phyloP scores from a whole-genome alignment of 371 early-diverging fungal species.

The Sporodiniella umbellata region DNA sequence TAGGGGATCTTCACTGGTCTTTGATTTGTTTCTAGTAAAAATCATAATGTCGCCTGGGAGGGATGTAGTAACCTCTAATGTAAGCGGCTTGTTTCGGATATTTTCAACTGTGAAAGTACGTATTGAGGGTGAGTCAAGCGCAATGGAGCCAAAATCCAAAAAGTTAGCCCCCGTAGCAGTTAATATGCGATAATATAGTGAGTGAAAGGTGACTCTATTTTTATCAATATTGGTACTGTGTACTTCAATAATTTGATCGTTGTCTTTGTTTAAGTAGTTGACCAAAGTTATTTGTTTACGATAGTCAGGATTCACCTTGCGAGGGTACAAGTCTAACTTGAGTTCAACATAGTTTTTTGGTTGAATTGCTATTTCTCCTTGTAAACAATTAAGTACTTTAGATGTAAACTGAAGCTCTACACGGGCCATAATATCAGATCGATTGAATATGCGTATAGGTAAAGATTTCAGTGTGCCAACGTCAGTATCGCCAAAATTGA shows the following conservation, averaged over 20 bases:
- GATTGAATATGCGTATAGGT: conserved; percentile 80
- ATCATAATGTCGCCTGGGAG: conserved; percentile 67
- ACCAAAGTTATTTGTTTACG: conserved; percentile 93
- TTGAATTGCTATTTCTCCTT: conserved; percentile 79
- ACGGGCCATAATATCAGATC: conserved; percentile 83
- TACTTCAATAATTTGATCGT: conserved; percentile 91
- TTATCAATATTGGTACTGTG: conserved; percentile 93
- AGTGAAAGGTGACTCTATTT: conserved; percentile 94
- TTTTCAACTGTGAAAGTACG: conserved; percentile 87
- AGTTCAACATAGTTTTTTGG: conserved; percentile 81
- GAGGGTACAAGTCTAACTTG: conserved; percentile 93
- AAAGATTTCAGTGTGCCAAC: conserved; percentile 90
- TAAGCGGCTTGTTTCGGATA: conserved; percentile 59
- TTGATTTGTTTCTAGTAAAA: conserved; percentile 40
- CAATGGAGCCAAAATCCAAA: conserved; percentile 88
- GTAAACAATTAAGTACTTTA: conserved; percentile 87
- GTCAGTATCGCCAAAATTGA: conserved; percentile 95
- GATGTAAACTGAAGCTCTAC: conserved; percentile 87
- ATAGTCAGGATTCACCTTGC: conserved; percentile 97
- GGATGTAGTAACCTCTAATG: conserved; percentile 64
- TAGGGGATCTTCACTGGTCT: background rate
- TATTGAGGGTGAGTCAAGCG: conserved; percentile 78
- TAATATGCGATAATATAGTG: conserved; percentile 92
- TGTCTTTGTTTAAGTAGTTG: conserved; percentile 84
- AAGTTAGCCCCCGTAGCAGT: conserved; percentile 89